Base-by-base conservation (phyloP, 345 rosid genomes). In the Gossypium ekmanianum region DNA sequence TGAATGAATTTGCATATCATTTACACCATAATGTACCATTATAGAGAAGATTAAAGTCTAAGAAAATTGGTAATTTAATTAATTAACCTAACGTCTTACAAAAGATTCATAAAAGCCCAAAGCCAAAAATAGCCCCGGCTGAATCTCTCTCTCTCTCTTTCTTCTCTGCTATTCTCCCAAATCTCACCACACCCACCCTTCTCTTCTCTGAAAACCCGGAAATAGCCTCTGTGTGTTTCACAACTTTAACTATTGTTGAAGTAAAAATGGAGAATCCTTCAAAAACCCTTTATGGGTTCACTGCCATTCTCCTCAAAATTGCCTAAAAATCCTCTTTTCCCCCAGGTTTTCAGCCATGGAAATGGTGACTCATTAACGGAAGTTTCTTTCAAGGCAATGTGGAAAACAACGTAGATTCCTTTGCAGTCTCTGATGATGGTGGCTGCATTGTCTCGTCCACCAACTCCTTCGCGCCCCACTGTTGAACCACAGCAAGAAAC, bases 391-490 rank as follows among this genome's bases (percentile, higher is more conserved):
- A 61, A 76, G 78, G 84, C 87, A 87, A 90, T 88, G 91, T 86
- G 64, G 55, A 66, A 75, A 41, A 75, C 68, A 62, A 66, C 54
- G 47, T 2, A 18, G 48, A 44, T 75, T 81, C 44, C 65, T 67
- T 68, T 51, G 61, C 72, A 59, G 24, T 39, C 61, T 68, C 61
- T 58, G 76, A 90, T 45, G 74, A 89, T 90, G 97, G 93, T 90
- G 85, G 95, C 86, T 82, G 95, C 87, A 18, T 51, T 80, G 73
- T 75, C 88, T 71, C 85, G 73, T 71, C 75, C 87, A 72, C 85
- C 79, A 68, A 82, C 86, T 48, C 75, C 87, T 74, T 75, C 84
- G 68, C 82, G 69, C 71, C 79, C 75, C 52, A 59, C 80, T 69
- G 68, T 76, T 24, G 78, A 63, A 71, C 71, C 59, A 76, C n/a